phyloP scores from a whole-genome alignment of 208 protist genomes.

The Balamuthia mandrillaris region DNA sequence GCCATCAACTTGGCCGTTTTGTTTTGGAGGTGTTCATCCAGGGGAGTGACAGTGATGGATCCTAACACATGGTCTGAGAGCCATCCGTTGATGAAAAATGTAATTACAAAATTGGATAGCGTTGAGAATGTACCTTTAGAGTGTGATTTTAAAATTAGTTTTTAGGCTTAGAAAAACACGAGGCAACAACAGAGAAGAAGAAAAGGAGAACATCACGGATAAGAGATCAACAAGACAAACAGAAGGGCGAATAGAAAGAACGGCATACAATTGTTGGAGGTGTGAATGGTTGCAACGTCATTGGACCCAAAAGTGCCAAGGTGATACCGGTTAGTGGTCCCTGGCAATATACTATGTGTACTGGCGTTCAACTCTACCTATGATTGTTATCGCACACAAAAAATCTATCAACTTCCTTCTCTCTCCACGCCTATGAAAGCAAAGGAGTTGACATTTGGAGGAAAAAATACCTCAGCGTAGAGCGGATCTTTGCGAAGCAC shows the following conservation, averaged over 20 bases:
- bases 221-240: not conserved
- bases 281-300: constrained; percentile 58
- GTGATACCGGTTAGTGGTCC: constrained; percentile 51
- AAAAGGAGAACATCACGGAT: not conserved
- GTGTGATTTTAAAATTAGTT: not conserved
- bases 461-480: constrained; percentile 29
- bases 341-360: constrained; percentile 45
- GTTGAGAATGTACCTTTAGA: constrained; percentile 46
- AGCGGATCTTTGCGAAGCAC: constrained; percentile 46
- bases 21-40: constrained; percentile 41
- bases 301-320: constrained; percentile 57
- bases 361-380: constrained; percentile 59
- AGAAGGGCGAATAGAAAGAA: not conserved
- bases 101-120: constrained; percentile 52
- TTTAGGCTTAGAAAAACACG: not conserved
- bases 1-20: not conserved
- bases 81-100: constrained; percentile 52
- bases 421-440: not conserved
- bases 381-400: not conserved
- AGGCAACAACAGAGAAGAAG: not conserved
- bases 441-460: not conserved
- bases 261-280: constrained; percentile 59
- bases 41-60: constrained; percentile 49
- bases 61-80: constrained; percentile 54
- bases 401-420: not conserved